A percentile compares a stretch with the other conserved stretches of the same genome.
These are phyloP conservation scores for Porcisia hertigi DNA, from an alignment of 208 protist species.

Conservation along the genomic window DNA sequence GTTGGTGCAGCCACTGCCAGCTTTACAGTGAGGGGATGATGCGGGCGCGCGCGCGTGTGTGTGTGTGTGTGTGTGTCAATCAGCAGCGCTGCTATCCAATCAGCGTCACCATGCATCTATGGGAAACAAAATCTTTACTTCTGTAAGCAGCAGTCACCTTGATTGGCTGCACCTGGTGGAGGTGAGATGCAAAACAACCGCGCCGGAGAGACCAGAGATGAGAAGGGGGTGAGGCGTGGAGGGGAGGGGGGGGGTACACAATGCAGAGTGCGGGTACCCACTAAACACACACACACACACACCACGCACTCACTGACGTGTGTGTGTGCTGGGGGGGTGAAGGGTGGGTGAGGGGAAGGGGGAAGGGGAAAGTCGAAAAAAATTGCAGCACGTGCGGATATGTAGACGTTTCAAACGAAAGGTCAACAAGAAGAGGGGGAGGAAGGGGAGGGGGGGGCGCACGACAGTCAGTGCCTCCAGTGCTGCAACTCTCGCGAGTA, in stretches of 20 bases:
- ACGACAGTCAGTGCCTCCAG: not conserved
- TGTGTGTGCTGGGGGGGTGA: not conserved
- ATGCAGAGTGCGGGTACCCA: not conserved
- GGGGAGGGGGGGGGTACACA: not conserved
- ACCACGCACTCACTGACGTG: not conserved
- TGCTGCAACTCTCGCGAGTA: not conserved
- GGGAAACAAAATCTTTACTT: no score
- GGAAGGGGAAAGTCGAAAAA: no score
- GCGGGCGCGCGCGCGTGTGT: not conserved
- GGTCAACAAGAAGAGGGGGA: no score
- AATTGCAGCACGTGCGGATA: no score
- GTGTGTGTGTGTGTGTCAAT: not conserved
- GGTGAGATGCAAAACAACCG: not conserved
- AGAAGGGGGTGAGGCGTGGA: not conserved
- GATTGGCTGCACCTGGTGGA: not conserved
- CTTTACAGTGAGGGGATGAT: not conserved
- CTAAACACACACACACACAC: not conserved
- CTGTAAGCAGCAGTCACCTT: constrained; percentile 3
- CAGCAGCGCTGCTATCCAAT: not conserved
- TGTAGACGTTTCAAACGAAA: no score
- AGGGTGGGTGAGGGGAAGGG: no score
- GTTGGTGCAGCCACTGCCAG: not conserved
- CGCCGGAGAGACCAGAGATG: not conserved
- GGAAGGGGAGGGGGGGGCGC: not conserved
- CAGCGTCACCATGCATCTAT: not conserved